Evolutionary conservation across 192 early-diverging fungal genomes (phyloP), one percentile per base, ranked within the genome.

Genomic region (Oehlia diaphana): DNA sequence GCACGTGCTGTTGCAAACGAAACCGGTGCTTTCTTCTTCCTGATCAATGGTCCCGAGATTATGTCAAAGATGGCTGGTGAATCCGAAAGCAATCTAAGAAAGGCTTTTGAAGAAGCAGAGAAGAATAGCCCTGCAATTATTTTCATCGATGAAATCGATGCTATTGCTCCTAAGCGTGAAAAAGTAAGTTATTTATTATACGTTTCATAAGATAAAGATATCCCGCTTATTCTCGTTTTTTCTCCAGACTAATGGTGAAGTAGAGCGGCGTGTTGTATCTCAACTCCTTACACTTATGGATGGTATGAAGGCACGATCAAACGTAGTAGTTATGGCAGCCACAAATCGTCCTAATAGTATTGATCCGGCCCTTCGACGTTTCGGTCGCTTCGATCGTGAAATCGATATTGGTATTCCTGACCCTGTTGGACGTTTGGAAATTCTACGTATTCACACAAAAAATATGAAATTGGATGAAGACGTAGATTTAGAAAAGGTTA

Each of bases 51-150:
- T 53, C 98, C 98, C 70, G 97, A 99, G 83, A 99, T 99, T 83
- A 99, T 99, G 97, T 97, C 95, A 81, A 99, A 99, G 89, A 99
- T 99, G 98, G 96, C 98, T 50, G 98, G 98, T 82, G 98, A 99
- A 85, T 95, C 94, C 78, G 98, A 99, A 88, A 93, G 91, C 71
- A 99, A 99, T 83, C 82, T 99, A 81, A 92, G 98, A 75, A 99
- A 99, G 87, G 97, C 96, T 10, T 99, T 99, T 78, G 97, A 99
- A 81, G 98, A 99, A 84, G 98, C 98, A 23, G 96, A 97, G 85
- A 97, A 96, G 86, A 99, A 99, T 86, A 91, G 92, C 79, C 98
- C 98, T 9, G 91, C 97, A 75, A 99, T 99, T 73, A 94, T 99
- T 77, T 99, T 99, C 69, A 99, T 99, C 83, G 98, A 99, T 83